phyloP scores from a whole-genome alignment of 805 yeast species.

The Priceomyces castillae region DNA sequence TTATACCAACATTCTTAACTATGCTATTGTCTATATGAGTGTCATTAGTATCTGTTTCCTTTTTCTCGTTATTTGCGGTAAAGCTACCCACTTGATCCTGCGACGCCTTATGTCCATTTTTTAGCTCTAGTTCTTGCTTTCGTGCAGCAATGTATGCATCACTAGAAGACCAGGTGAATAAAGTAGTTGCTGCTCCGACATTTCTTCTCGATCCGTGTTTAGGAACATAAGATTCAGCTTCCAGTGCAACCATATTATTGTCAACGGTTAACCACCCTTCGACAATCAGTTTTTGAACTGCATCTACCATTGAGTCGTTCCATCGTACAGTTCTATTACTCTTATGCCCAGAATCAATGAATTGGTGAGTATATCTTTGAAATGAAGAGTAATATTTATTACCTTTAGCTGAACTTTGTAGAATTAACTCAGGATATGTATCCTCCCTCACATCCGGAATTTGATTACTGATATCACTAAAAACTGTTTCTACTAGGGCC shows the following conservation, averaged over 20 bases:
- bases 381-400: constrained; percentile 30
- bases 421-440: constrained; percentile 33
- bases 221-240: background rate
- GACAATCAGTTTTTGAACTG: constrained; percentile 17
- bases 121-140: constrained; percentile 19
- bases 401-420: constrained; percentile 28
- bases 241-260: constrained; percentile 8
- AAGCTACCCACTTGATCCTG: background rate
- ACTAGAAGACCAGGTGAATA: constrained; percentile 44
- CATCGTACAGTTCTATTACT: constrained; percentile 26
- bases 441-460: background rate
- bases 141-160: constrained; percentile 37
- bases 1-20: constrained; percentile 10
- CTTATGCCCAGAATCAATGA: constrained; percentile 17
- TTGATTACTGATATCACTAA: background rate
- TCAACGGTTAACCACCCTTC: constrained; percentile 22
- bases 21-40: constrained; percentile 4
- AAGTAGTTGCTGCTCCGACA: constrained; percentile 22
- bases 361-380: constrained; percentile 36
- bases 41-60: constrained; percentile 5
- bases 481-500: background rate
- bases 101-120: background rate
- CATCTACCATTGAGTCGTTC: constrained; percentile 25
- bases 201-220: constrained; percentile 1
- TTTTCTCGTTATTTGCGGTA: constrained; percentile 4